Base-by-base conservation (phyloP, 1,284 basidiomycete species). In the Austroboletus niveus region DNA sequence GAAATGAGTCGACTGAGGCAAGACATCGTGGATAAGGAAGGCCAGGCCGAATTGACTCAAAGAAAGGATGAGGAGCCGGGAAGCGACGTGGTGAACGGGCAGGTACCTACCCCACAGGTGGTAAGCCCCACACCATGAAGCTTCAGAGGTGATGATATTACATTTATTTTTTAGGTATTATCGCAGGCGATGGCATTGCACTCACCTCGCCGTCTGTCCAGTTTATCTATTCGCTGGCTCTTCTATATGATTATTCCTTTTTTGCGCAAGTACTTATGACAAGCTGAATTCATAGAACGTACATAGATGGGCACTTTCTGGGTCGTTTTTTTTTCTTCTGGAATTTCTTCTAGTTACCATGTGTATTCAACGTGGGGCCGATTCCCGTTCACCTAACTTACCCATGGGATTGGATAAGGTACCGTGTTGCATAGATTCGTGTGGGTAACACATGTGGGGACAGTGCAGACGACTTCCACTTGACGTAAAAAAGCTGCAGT, bases 1-100 rank as follows among this genome's bases (percentile, higher is more conserved):
- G 93, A 95, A 75, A 88, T 92, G 83, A 72, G 75, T 42, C 78
- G 78, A 63, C 75, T 88, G 52, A 69, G 76, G 42, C 63, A 71
- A 39, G 73, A 69, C 29, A 70, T 76, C 22, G 54, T 67, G 12
- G 70, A 72, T 45, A 77, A 74, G 56, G 75, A 65, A 45, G 74
- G 72, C 8, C 69, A 69, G 48, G 62, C 54, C 3, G 61, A 59
- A 42, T 45, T 62, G 15, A 55, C 47, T 24, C 60, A 47, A 55
- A 51, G 57, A 42, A 60, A 50, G 48, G 63, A 64, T 12, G 66
- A 65, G 27, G 65, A 57, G 30, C 51, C 53, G 47, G 67, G 64
- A 53, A 65, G 62, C 47, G 55, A 62, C 30, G 34, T 63, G 54
- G 66, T 69, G 53, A 63, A 67, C 44, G 67, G 65, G 54, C 62